A percentile compares a stretch with the other conserved stretches of the same genome.
Evolutionary conservation across 768 basidiomycete genomes (phyloP).

Genomic region (Tricholoma saponaceum): DNA sequence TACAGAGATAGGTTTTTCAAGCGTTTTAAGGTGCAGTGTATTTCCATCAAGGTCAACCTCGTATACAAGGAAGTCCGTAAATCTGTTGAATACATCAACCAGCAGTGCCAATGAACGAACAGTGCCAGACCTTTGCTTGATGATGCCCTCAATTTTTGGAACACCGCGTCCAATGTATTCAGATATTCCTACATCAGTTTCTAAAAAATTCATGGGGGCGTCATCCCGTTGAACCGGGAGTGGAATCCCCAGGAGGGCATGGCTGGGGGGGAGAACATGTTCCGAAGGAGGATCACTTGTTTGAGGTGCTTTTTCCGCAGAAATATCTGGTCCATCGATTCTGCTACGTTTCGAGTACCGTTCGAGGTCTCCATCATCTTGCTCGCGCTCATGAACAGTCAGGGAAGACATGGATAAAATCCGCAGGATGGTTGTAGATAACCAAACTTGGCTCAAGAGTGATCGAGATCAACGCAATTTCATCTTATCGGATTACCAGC

Average conservation of each 20-base stretch:
- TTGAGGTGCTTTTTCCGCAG: neutral
- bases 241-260: slow-evolving; percentile 59
- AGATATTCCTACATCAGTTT: slow-evolving; percentile 87
- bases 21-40: slow-evolving; percentile 75
- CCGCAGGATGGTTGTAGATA: neutral
- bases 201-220: slow-evolving; percentile 56
- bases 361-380: slow-evolving; percentile 39
- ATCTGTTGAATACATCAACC: slow-evolving; percentile 43
- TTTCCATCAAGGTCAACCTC: slow-evolving; percentile 84
- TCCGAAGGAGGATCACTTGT: slow-evolving; percentile 14
- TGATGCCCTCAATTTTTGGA: slow-evolving; percentile 82
- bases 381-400: slow-evolving; percentile 48
- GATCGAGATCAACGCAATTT: slow-evolving; percentile 9
- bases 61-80: slow-evolving; percentile 94
- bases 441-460: neutral
- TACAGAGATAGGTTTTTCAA: slow-evolving; percentile 62
- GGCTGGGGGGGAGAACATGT: slow-evolving; percentile 68
- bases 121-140: slow-evolving; percentile 82
- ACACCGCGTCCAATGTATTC: slow-evolving; percentile 74
- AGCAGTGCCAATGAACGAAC: neutral
- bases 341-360: slow-evolving; percentile 42
- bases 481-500: slow-evolving; percentile 15
- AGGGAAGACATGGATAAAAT: slow-evolving; percentile 29
- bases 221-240: slow-evolving; percentile 45
- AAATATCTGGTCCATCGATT: slow-evolving; percentile 25